These are phyloP conservation scores for Magnusiomyces ingens DNA, from an alignment of 1,139 yeast genomes.

Conservation along the genomic window DNA sequence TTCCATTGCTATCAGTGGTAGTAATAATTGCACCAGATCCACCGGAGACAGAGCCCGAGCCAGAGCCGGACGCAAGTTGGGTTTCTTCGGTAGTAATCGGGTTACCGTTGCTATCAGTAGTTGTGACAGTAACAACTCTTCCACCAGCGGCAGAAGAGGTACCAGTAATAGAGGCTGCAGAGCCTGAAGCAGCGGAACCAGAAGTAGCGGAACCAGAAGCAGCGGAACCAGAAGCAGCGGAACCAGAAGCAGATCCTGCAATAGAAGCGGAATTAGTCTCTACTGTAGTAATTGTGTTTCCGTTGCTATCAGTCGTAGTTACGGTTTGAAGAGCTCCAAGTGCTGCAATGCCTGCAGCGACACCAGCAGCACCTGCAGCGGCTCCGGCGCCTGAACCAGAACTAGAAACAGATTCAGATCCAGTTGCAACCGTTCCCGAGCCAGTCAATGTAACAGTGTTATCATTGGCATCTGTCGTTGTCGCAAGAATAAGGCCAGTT, in stretches of 20 bases:
- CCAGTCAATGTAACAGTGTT: constrained; percentile 7
- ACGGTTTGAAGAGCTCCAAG: neutral
- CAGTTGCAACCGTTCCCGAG: neutral
- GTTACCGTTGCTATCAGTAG: too few species aligned
- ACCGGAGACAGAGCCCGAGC: neutral
- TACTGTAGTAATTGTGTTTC: constrained; percentile 1
- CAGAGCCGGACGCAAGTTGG: constrained; percentile 6
- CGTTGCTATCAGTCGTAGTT: neutral
- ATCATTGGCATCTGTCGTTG: constrained; percentile 4
- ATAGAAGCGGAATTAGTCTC: constrained; percentile 5
- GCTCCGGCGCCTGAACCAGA: constrained; percentile 8
- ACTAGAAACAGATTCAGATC: neutral
- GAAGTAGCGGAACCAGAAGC: neutral
- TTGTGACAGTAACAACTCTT: too few species aligned
- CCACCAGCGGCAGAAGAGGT: neutral
- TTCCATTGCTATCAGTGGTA: constrained; percentile 4
- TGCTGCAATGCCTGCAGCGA: constrained; percentile 3
- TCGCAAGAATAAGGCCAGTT: constrained; percentile 5
- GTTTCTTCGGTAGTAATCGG: too few species aligned
- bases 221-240: constrained; percentile 1
- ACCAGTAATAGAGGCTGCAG: neutral
- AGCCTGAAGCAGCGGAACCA: neutral
- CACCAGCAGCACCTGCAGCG: constrained; percentile 3
- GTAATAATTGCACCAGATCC: too few species aligned
- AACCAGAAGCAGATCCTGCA: neutral